These are phyloP conservation scores for Colletotrichum tofieldiae DNA, from an alignment of 2,329 filamentous ascomycete genomes.

Conservation along the genomic window DNA sequence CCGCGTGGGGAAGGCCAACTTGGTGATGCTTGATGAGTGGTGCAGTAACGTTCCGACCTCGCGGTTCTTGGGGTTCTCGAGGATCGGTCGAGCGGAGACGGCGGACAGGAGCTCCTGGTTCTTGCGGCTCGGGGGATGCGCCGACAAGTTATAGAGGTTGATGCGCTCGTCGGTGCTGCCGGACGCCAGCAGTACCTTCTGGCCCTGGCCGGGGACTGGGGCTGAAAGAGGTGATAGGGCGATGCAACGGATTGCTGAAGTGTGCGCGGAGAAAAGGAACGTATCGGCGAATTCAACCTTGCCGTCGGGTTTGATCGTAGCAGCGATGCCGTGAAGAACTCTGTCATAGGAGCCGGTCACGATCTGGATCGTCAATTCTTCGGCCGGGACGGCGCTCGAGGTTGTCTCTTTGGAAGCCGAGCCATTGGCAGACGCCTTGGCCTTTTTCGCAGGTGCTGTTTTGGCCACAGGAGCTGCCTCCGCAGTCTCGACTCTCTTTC, in stretches of 20 bases:
- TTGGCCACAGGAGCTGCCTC: conserved; percentile 47
- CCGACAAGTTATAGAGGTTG: conserved; percentile 93
- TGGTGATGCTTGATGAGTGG: conserved; percentile 86
- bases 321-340: conserved; percentile 90
- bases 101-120: conserved; percentile 75
- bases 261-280: conserved; percentile 95
- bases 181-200: conserved; percentile 90
- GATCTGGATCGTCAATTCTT: conserved; percentile 81
- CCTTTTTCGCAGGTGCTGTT: conserved; percentile 51
- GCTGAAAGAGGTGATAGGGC: conserved; percentile 85
- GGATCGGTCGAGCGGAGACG: conserved; percentile 80
- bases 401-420: conserved; percentile 29
- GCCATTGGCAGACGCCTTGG: conserved; percentile 46
- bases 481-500: conserved; percentile 61
- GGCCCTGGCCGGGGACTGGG: conserved; percentile 72
- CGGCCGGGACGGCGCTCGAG: conserved; percentile 27
- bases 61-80: conserved; percentile 89
- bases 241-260: conserved; percentile 89
- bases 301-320: conserved; percentile 69
- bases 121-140: conserved; percentile 72
- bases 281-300: conserved; percentile 84
- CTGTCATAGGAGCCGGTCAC: conserved; percentile 95
- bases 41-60: conserved; percentile 91
- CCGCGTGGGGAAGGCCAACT: conserved; percentile 85
- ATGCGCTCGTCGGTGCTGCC: conserved; percentile 95